Evolutionary conservation across 1,284 basidiomycete genomes (phyloP).

Genomic region (Mrakiaceae sp.): DNA sequence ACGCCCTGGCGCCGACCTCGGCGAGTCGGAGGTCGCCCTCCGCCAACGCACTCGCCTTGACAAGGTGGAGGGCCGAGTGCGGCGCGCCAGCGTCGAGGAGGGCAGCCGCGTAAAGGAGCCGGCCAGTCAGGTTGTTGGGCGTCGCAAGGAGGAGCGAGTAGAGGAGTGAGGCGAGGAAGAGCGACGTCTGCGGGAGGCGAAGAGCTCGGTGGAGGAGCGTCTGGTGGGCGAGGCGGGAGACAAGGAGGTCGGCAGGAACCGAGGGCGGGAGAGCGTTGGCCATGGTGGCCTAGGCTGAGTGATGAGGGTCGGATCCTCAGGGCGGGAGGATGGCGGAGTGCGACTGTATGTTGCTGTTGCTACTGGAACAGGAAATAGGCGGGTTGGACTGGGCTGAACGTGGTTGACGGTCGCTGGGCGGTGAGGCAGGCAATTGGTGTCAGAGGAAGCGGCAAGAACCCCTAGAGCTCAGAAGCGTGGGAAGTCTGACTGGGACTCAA

Average conservation of each 20-base stretch:
- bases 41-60: constrained; percentile 38
- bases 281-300: no score
- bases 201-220: constrained; percentile 4
- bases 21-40: constrained; percentile 55
- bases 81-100: constrained; percentile 61
- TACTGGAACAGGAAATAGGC: no score
- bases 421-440: no score
- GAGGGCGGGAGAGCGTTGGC: no score
- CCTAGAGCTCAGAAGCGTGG: no score
- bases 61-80: constrained; percentile 62
- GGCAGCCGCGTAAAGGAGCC: constrained; percentile 69
- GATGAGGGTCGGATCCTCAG: no score
- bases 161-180: constrained; percentile 29
- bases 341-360: no score
- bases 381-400: no score
- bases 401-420: no score
- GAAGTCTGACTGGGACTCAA: no score
- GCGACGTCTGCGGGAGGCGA: constrained; percentile 25
- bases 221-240: constrained; percentile 2
- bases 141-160: constrained; percentile 19
- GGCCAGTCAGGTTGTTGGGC: constrained; percentile 57
- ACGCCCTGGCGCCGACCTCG: constrained; percentile 67
- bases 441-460: no score
- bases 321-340: no score
- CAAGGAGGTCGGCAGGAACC: neutral